phyloP scores from a whole-genome alignment of 1,284 basidiomycete genomes.

The Apiotrichum sp. region DNA sequence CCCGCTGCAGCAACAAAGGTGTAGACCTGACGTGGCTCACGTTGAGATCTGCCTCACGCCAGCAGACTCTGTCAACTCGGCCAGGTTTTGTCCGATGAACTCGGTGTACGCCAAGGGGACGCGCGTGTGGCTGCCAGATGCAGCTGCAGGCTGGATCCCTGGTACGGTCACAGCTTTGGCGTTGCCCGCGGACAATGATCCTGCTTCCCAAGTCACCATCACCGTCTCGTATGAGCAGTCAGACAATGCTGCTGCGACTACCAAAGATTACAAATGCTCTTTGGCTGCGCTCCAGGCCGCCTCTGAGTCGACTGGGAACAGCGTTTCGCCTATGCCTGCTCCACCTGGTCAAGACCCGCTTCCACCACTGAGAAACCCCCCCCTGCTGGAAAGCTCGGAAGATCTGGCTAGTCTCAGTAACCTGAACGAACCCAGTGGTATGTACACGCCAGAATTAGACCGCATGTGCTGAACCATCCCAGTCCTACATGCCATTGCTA shows the following conservation, averaged over 20 bases:
- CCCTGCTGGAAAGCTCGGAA: conserved; percentile 90
- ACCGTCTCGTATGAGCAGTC: conserved; percentile 21
- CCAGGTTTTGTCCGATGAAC: conserved; percentile 21
- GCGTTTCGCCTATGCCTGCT: conserved; percentile 9
- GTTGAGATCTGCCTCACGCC: background rate
- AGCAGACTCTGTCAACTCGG: background rate
- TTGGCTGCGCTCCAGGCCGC: conserved; percentile 31
- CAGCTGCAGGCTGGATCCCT: conserved; percentile 42
- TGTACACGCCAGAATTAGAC: conserved; percentile 20
- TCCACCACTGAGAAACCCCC: conserved; percentile 93
- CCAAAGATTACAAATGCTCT: conserved; percentile 37
- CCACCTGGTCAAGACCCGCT: conserved; percentile 49
- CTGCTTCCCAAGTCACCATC: conserved; percentile 31
- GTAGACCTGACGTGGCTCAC: no score
- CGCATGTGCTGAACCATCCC: conserved; percentile 5
- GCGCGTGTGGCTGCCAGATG: conserved; percentile 46
- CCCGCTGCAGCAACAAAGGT: no score
- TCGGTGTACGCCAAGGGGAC: conserved; percentile 45
- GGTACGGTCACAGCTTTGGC: conserved; percentile 40
- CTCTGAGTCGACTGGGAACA: conserved; percentile 20
- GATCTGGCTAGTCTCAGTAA: conserved; percentile 97
- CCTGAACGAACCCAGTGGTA: conserved; percentile 95
- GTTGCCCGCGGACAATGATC: conserved; percentile 22
- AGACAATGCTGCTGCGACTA: conserved; percentile 20
- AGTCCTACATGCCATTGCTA: conserved; percentile 96